A percentile compares a stretch with the other conserved stretches of the same genome.
These are phyloP conservation scores for Anthoceros angustus DNA, from an alignment of 225 moss, liverwort and hornwort species.

Conservation along the genomic window DNA sequence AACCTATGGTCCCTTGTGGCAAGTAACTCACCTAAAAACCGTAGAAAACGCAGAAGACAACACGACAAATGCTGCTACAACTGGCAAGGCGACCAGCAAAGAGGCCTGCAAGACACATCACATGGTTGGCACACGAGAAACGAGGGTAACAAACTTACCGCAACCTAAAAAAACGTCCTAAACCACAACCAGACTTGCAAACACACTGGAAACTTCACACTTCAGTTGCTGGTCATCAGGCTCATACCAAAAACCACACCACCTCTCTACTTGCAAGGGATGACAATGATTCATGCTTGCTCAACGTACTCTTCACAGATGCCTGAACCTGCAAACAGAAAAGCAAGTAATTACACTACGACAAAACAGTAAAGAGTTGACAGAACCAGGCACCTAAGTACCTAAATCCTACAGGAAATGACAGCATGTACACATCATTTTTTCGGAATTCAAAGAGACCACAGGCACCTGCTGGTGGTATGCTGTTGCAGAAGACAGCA, in stretches of 20 bases:
- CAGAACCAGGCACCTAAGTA: neutral
- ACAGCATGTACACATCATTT: neutral
- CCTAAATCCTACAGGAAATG: neutral
- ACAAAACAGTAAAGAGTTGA: neutral
- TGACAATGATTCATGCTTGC: neutral
- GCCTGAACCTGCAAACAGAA: neutral
- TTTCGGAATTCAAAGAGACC: neutral
- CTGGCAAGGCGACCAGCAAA: neutral
- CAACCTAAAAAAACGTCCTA: too few species aligned
- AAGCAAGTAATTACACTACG: neutral
- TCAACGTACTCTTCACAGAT: neutral
- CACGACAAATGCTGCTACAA: neutral
- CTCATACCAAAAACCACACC: constrained; percentile 4
- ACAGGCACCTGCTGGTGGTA: neutral
- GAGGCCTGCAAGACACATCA: neutral
- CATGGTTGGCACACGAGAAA: too few species aligned
- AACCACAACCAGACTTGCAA: too few species aligned
- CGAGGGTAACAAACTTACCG: too few species aligned
- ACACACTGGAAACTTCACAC: too few species aligned
- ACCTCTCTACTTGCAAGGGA: constrained; percentile 5
- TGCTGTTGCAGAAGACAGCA: neutral
- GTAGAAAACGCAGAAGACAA: neutral
- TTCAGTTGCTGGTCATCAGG: neutral
- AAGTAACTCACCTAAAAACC: neutral
- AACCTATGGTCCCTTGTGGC: neutral